Conservation (phyloP, 2,329 filamentous ascomycete genomes). For the Aspergillus thermomutatus region DNA sequence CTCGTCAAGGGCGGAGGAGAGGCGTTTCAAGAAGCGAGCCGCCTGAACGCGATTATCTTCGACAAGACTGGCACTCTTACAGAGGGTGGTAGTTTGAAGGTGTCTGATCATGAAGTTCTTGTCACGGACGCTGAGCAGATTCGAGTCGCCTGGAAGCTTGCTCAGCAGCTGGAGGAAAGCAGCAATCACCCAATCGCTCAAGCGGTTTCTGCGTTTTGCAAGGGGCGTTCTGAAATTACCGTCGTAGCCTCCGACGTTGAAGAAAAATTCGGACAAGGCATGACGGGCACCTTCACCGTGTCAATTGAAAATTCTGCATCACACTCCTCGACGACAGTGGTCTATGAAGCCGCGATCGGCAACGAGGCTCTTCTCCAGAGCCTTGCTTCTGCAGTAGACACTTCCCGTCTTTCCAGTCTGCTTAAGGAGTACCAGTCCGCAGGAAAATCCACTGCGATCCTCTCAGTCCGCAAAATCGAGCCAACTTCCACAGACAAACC, state of each 20-base stretch:
- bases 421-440: conserved; percentile 39
- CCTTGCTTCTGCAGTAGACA: conserved; percentile 29
- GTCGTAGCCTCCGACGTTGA: conserved; percentile 42
- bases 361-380: conserved; percentile 52
- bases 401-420: conserved; percentile 31
- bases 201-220: conserved; percentile 52
- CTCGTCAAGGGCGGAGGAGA: conserved; percentile 81
- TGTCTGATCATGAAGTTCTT: conserved; percentile 50
- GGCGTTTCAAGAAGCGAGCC: conserved; percentile 80
- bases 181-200: conserved; percentile 59
- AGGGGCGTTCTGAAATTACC: conserved; percentile 20
- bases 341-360: conserved; percentile 53
- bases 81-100: conserved; percentile 56
- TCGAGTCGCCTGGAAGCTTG: conserved; percentile 43
- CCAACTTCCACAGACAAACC: conserved; percentile 11
- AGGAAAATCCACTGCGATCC: conserved; percentile 44
- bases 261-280: conserved; percentile 56
- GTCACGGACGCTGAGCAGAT: conserved; percentile 31
- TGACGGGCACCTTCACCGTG: conserved; percentile 51
- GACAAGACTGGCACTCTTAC: conserved; percentile 88
- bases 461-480: conserved; percentile 36
- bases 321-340: conserved; percentile 15
- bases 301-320: conserved; percentile 14
- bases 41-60: conserved; percentile 74
- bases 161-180: conserved; percentile 54